Conservation (phyloP, 345 rosid genomes). For the Syzygium aromaticum region DNA sequence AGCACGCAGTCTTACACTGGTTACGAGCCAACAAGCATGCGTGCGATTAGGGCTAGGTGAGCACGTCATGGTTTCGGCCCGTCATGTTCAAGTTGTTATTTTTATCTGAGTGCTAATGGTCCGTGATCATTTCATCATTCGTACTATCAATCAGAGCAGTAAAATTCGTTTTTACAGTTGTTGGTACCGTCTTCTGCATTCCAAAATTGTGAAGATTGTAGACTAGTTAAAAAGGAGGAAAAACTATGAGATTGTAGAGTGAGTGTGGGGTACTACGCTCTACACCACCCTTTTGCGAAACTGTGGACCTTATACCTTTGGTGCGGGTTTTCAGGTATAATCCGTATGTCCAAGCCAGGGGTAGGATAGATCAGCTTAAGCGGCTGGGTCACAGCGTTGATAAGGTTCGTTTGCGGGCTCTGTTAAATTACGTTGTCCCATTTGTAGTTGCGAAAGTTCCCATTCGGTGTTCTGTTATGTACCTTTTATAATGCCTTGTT, state of each 20-base stretch:
- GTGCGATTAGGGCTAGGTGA: constrained; percentile 98
- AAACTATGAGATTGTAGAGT: not conserved
- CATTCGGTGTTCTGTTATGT: not conserved
- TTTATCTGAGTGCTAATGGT: not conserved
- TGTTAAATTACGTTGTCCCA: not conserved
- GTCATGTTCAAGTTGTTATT: not conserved
- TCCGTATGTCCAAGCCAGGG: constrained; percentile 95
- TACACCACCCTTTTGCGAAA: not conserved
- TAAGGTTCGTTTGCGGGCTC: constrained; percentile 38
- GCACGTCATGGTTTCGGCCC: not conserved
- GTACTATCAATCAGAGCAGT: not conserved
- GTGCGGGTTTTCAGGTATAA: constrained; percentile 46
- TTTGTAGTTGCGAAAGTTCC: not conserved
- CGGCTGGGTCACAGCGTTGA: constrained; percentile 98
- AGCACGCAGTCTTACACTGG: constrained; percentile 99
- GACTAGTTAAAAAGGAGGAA: not conserved
- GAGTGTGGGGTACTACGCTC: not conserved
- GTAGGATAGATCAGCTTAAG: constrained; percentile 99
- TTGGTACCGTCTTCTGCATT: not conserved
- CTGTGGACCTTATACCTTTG: not conserved
- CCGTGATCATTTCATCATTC: not conserved
- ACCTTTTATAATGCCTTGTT: not conserved
- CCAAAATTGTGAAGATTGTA: not conserved
- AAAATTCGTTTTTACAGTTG: not conserved
- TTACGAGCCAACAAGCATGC: constrained; percentile 99